Conservation (phyloP, 139 green algal species). For the Micractinium sp. region DNA sequence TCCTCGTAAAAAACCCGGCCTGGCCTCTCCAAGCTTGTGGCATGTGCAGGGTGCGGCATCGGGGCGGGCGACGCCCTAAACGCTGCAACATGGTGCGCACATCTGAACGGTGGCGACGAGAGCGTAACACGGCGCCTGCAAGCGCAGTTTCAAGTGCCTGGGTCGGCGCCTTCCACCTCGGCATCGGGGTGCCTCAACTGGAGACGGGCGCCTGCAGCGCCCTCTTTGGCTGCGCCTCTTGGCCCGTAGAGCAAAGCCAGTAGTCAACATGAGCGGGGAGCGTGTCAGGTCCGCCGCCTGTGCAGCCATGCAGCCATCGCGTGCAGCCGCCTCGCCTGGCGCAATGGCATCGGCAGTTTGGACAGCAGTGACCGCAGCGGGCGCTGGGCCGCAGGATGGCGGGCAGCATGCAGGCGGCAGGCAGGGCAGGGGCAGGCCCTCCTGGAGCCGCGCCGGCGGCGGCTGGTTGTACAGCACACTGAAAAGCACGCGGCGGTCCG, state of each 20-base stretch:
- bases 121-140: too few relatives aligned
- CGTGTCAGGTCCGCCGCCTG: not conserved
- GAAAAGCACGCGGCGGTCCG: not conserved
- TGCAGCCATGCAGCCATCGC: not conserved
- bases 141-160: not conserved
- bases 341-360: not conserved
- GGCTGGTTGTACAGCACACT: too few relatives aligned
- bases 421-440: not conserved
- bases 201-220: not conserved
- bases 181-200: not conserved
- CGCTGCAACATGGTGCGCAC: not conserved
- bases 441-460: not conserved
- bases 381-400: not conserved
- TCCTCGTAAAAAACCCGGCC: too few relatives aligned
- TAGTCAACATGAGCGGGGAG: slow-evolving; percentile 11
- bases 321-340: not conserved
- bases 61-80: too few relatives aligned
- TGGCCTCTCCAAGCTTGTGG: too few relatives aligned
- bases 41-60: too few relatives aligned
- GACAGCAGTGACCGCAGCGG: not conserved
- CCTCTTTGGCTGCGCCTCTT: slow-evolving; percentile 16
- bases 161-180: too few relatives aligned
- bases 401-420: slow-evolving; percentile 1
- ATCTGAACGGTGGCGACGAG: not conserved
- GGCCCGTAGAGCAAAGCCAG: slow-evolving; percentile 4